Conservation (phyloP, 495 filamentous ascomycete genomes). For the Rhizodiscina lignyota region DNA sequence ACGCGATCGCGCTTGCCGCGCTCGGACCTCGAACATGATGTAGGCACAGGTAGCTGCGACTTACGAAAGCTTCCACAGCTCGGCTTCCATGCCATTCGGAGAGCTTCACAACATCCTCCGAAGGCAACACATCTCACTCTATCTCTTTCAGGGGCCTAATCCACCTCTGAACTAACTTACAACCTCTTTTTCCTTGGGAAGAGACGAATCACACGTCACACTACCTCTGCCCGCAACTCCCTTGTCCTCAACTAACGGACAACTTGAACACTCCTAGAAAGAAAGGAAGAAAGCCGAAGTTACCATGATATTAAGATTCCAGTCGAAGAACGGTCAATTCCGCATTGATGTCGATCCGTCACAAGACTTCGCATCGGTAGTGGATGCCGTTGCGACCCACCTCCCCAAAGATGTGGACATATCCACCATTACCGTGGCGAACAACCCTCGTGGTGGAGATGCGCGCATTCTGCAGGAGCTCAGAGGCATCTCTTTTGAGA, state of each 20-base stretch:
- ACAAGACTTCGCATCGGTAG: conserved; percentile 31
- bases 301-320: conserved; percentile 55
- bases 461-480: conserved; percentile 52
- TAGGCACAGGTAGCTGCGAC: too few relatives aligned
- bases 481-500: conserved; percentile 44
- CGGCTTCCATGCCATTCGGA: too few relatives aligned
- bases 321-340: conserved; percentile 53
- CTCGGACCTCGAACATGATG: too few relatives aligned
- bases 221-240: not conserved
- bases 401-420: conserved; percentile 56
- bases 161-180: too few relatives aligned
- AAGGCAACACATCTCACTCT: not conserved
- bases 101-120: too few relatives aligned
- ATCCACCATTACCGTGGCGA: conserved; percentile 61
- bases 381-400: conserved; percentile 39
- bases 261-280: not conserved
- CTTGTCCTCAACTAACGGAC: too few relatives aligned
- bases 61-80: too few relatives aligned
- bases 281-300: too few relatives aligned
- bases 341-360: conserved; percentile 45
- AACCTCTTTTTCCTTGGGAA: too few relatives aligned
- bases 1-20: too few relatives aligned
- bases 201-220: too few relatives aligned
- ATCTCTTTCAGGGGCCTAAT: not conserved
- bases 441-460: conserved; percentile 59